Base-by-base conservation (phyloP, 2,329 filamentous ascomycete species). In the Colletotrichum brevisporum region DNA sequence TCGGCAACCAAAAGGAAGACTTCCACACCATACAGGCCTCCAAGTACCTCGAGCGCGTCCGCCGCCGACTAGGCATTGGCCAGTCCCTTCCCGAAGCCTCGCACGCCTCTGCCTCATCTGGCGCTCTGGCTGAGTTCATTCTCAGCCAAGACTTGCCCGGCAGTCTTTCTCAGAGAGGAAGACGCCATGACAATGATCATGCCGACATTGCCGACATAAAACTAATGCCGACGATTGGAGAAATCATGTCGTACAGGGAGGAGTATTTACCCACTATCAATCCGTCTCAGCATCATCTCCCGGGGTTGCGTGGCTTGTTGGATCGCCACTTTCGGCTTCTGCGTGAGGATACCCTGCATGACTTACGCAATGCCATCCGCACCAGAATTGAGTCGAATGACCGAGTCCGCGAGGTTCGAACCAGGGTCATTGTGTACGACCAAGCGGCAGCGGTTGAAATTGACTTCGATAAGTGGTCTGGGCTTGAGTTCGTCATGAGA, bases 251-350 rank as follows among this genome's bases (percentile, higher is more conserved):
- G 5, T 61, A 70, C 0, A 77, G 81, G 16, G 74, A 72, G 4
- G 85, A 87, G 66, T 87, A 85, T 69, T 74, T 87, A 6, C 83
- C 82, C 0, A 76, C 74, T 3, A 79, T 73, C 5, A 79, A 85
- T 71, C 16, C 81, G 78, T 73, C 83, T 76, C 55, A 67, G 71
- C 68, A 73, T 13, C 71, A 74, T 12, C n/a, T 76, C 16, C 71
- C 75, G 4, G 83, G 85, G 1, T 80, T 85, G 12, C 76, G 75
- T 5, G 85, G 86, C 2, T 80, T 86, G 1, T 74, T 90, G 0
- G 87, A 89, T 74, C 79, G 83, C 63, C 83, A 89, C 62, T 90
- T 90, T 56, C 82, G 88, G 16, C 81, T 89, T 1, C 74, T 89
- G 1, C 81, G 87, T 2, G 85, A 89, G 74, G 87, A 90, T 71